Percentiles rank a stretch among this genome's conserved stretches.
phyloP scores from a whole-genome alignment of 768 basidiomycete species.

The Rhizopogon rudus region DNA sequence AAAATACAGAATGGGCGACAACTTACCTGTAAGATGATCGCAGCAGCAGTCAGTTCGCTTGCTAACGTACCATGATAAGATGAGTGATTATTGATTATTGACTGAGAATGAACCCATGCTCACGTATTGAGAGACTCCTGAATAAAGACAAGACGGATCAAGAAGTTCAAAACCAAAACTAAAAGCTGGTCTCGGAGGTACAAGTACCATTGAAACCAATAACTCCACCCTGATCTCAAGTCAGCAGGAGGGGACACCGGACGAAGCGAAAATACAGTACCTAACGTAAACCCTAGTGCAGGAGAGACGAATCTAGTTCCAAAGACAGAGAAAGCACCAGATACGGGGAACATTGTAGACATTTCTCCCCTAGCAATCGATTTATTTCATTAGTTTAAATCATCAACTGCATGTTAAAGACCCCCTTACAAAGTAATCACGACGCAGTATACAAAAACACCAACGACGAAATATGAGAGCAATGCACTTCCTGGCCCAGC shows the following conservation, averaged over 20 bases:
- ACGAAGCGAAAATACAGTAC: slow-evolving; percentile 17
- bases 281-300: slow-evolving; percentile 54
- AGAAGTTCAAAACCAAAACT: slow-evolving; percentile 2
- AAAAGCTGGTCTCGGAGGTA: background rate
- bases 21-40: slow-evolving; percentile 43
- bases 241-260: background rate
- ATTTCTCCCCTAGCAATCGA: slow-evolving; percentile 48
- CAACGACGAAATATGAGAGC: slow-evolving; percentile 55
- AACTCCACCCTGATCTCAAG: slow-evolving; percentile 44
- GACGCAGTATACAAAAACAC: slow-evolving; percentile 54
- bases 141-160: background rate
- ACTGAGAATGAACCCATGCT: slow-evolving; percentile 6
- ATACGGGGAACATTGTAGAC: slow-evolving; percentile 59
- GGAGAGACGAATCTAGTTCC: slow-evolving; percentile 56
- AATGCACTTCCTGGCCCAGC: slow-evolving; percentile 63
- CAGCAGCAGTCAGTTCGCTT: slow-evolving; percentile 55
- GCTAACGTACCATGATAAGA: slow-evolving; percentile 26
- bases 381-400: background rate
- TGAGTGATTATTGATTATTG: slow-evolving; percentile 11
- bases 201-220: slow-evolving; percentile 46
- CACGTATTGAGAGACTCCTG: slow-evolving; percentile 37
- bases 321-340: slow-evolving; percentile 56
- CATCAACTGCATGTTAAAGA: background rate
- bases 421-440: slow-evolving; percentile 48
- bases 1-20: background rate